Percentiles rank a stretch among this genome's conserved stretches.
These are phyloP conservation scores for Ampelocalamus luodianensis DNA, from an alignment of 176 grass and related monocot species.

Conservation along the genomic window DNA sequence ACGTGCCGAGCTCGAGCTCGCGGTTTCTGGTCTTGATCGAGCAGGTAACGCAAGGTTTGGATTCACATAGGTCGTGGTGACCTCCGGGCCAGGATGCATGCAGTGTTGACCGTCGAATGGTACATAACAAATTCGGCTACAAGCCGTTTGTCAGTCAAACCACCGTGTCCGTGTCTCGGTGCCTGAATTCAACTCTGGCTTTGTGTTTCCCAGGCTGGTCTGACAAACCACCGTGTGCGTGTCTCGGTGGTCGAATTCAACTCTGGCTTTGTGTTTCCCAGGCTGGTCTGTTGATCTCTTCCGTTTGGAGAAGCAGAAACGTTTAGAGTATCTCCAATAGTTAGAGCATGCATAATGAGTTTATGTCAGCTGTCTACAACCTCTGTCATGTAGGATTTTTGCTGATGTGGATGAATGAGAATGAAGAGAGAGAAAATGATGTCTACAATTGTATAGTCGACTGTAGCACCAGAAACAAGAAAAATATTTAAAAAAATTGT, in stretches of 20 bases:
- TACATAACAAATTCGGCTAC: not conserved
- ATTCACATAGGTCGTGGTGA: not conserved
- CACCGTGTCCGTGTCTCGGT: conserved; percentile 12
- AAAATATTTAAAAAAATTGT: too few relatives aligned
- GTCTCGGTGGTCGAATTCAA: not conserved
- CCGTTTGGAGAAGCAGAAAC: not conserved
- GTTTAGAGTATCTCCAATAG: too few relatives aligned
- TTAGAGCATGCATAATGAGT: too few relatives aligned
- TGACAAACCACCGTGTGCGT: conserved; percentile 42
- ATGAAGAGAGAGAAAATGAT: too few relatives aligned
- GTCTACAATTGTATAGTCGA: too few relatives aligned
- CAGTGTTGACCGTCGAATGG: not conserved
- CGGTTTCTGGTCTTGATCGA: conserved; percentile 18
- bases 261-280: not conserved
- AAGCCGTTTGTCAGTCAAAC: conserved; percentile 31
- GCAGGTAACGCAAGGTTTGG: too few relatives aligned
- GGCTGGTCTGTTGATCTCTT: not conserved
- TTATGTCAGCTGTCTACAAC: too few relatives aligned
- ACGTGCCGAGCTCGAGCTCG: not conserved
- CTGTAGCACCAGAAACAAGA: too few relatives aligned
- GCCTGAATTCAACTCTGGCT: not conserved
- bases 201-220: not conserved
- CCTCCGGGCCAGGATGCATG: not conserved
- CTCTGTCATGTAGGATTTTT: too few relatives aligned
- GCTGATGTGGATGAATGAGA: too few relatives aligned